phyloP scores from a whole-genome alignment of 1,284 basidiomycete genomes.

The Malassezia globosa region DNA sequence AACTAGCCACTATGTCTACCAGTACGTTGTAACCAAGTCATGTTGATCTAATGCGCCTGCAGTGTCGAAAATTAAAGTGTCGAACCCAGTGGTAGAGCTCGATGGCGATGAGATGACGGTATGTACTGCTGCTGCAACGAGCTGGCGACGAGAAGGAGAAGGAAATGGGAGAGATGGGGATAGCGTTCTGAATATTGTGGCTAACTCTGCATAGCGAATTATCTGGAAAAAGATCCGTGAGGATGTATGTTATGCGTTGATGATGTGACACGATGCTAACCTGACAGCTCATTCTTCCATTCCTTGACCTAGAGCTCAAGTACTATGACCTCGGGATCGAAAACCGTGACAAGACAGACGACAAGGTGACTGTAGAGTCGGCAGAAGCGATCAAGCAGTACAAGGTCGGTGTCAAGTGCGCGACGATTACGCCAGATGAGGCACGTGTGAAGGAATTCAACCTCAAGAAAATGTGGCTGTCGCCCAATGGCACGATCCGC shows the following conservation, averaged over 20 bases:
- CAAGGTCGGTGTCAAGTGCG: slow-evolving; percentile 56
- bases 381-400: slow-evolving; percentile 60
- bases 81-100: slow-evolving; percentile 87
- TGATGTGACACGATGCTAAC: not conserved
- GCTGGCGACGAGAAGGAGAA: not conserved
- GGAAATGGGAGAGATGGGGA: not conserved
- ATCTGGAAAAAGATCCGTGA: slow-evolving; percentile 97
- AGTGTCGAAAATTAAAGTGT: slow-evolving; percentile 58
- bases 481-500: slow-evolving; percentile 53
- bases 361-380: slow-evolving; percentile 82
- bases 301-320: slow-evolving; percentile 89
- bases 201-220: slow-evolving; percentile 23
- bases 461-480: slow-evolving; percentile 75
- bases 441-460: slow-evolving; percentile 72
- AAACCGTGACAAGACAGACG: slow-evolving; percentile 79
- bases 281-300: slow-evolving; percentile 76
- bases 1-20: slow-evolving; percentile 3
- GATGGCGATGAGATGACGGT: slow-evolving; percentile 47
- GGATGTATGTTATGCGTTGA: slow-evolving; percentile 55
- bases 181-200: too few species aligned
- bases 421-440: slow-evolving; percentile 97
- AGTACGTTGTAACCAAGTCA: not conserved
- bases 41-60: too few species aligned
- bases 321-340: slow-evolving; percentile 94
- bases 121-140: not conserved